phyloP scores from a whole-genome alignment of 306 rosid genomes.

The Malus fusca region DNA sequence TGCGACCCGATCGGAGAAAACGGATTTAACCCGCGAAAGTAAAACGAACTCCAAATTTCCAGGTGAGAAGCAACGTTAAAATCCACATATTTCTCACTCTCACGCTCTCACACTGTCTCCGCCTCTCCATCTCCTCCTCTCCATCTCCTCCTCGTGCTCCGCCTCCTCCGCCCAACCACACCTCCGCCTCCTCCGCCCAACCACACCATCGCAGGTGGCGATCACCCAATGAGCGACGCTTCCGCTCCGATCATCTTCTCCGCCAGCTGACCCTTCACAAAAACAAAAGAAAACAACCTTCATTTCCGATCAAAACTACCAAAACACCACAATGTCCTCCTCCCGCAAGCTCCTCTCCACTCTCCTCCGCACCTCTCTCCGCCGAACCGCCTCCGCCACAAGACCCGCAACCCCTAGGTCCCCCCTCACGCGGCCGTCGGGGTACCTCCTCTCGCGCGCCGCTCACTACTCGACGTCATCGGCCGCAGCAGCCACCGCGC shows the following conservation, averaged over 20 bases:
- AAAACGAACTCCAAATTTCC: neutral
- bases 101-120: neutral
- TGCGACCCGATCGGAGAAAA: neutral
- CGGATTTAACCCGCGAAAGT: neutral
- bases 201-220: neutral
- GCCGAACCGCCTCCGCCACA: conserved; percentile 23
- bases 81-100: neutral
- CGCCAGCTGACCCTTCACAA: neutral
- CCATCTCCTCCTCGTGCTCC: neutral
- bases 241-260: neutral
- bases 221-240: neutral
- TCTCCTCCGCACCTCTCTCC: conserved; percentile 35
- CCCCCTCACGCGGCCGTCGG: conserved; percentile 23
- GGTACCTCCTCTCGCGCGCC: conserved; percentile 47
- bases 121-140: neutral
- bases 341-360: conserved; percentile 46
- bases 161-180: neutral
- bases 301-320: neutral
- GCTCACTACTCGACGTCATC: conserved; percentile 53
- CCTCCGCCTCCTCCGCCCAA: neutral
- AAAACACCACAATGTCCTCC: conserved; percentile 14
- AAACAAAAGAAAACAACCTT: neutral
- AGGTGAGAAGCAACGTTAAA: neutral
- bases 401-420: conserved; percentile 1
- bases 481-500: conserved; percentile 35